These are phyloP conservation scores for Favolaschia claudopus DNA, from an alignment of 768 basidiomycete species.

Conservation along the genomic window DNA sequence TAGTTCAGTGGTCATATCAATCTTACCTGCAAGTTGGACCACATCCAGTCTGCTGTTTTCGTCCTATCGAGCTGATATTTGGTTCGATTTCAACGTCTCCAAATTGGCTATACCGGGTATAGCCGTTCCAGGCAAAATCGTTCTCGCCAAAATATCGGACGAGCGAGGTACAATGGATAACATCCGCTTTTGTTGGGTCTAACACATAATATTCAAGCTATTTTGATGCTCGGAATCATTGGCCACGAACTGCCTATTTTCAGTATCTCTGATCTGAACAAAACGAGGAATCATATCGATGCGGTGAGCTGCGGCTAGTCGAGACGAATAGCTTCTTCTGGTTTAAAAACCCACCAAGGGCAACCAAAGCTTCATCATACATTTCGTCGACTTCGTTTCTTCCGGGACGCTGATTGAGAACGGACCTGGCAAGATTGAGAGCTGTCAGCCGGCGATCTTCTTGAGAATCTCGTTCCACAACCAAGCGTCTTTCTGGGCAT, in stretches of 20 bases:
- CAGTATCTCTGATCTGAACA: not conserved
- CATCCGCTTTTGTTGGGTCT: not conserved
- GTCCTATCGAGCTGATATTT: not conserved
- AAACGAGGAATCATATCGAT: not conserved
- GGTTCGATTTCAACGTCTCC: not conserved
- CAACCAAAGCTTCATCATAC: not conserved
- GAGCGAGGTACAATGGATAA: not conserved
- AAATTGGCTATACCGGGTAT: not conserved
- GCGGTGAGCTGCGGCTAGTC: not conserved
- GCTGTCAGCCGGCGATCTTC: not conserved
- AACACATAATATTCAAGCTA: not conserved
- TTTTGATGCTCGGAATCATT: not conserved
- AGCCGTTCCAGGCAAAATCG: not conserved
- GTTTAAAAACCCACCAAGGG: not conserved
- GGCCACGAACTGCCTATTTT: not conserved
- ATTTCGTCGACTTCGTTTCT: not conserved
- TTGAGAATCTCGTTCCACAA: not conserved
- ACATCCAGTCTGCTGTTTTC: not conserved
- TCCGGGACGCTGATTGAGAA: not conserved
- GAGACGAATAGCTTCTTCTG: not conserved
- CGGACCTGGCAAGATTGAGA: not conserved
- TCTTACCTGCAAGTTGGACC: no score
- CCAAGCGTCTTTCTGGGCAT: not conserved
- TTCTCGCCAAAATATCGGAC: not conserved
- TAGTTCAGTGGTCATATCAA: not conserved